Percentiles rank a stretch among this genome's conserved stretches.
Conservation (phyloP, 257 asterid genomes). For the Penstemon davidsonii region DNA sequence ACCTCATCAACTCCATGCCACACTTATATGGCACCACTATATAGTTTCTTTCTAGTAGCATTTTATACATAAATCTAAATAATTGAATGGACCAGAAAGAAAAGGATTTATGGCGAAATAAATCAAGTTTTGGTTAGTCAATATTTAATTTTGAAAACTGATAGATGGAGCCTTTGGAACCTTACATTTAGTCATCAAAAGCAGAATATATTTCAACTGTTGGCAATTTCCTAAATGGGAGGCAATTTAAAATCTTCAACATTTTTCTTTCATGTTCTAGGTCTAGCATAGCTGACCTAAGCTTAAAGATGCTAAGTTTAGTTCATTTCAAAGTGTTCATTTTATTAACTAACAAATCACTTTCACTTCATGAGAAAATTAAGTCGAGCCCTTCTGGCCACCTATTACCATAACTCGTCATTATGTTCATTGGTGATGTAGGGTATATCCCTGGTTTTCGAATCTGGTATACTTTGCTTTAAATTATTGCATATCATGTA, state of each 20-base stretch:
- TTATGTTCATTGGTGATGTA: no score
- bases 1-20: constrained; percentile 1
- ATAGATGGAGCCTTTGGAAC: not conserved
- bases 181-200: not conserved
- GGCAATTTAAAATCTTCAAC: constrained; percentile 9
- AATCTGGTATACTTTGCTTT: no score
- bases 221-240: constrained; percentile 12
- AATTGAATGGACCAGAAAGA: no score
- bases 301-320: not conserved
- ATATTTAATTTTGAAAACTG: not conserved
- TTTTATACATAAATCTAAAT: no score
- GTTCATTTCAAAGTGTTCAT: not conserved
- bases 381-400: no score
- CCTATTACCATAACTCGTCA: no score
- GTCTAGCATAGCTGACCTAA: not conserved
- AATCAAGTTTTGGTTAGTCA: not conserved
- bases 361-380: not conserved
- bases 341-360: not conserved
- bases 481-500: no score
- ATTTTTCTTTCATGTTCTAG: not conserved
- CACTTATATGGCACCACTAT: constrained; percentile 14
- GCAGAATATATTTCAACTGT: not conserved
- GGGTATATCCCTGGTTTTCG: no score
- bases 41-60: not conserved
- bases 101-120: not conserved